phyloP scores from a whole-genome alignment of 169 alveolate genomes.

The Babesia divergens region DNA sequence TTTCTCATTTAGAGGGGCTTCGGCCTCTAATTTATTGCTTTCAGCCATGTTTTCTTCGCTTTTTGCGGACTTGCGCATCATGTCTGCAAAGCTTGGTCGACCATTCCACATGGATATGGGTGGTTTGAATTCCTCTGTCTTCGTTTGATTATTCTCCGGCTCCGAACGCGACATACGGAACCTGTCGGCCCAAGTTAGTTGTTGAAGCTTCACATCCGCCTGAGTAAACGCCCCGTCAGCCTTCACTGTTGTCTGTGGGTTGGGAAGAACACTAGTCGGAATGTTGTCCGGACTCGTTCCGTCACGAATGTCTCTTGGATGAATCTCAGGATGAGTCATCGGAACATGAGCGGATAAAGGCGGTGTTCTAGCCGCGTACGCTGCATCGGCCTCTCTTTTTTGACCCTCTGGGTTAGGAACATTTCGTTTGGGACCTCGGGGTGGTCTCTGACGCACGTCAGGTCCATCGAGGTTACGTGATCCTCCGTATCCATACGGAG shows the following conservation, averaged over 20 bases:
- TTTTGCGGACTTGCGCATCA: slow-evolving; percentile 3
- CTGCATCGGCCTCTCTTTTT: slow-evolving; percentile 4
- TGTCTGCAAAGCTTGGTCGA: slow-evolving; percentile 8
- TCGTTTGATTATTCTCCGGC: neutral
- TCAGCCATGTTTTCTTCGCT: neutral
- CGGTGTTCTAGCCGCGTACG: neutral
- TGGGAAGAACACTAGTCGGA: neutral
- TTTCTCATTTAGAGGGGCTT: slow-evolving; percentile 7
- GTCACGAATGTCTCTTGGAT: neutral
- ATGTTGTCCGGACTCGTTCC: neutral
- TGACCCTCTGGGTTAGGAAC: neutral
- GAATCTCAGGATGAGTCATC: neutral
- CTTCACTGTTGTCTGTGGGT: too few relatives aligned
- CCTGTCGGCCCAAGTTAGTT: slow-evolving; percentile 57
- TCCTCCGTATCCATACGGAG: slow-evolving; percentile 26
- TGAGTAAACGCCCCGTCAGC: neutral
- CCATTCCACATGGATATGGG: slow-evolving; percentile 8
- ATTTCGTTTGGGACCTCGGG: slow-evolving; percentile 2
- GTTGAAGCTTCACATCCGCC: neutral
- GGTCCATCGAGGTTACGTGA: neutral
- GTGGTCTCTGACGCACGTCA: neutral
- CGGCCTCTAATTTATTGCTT: neutral
- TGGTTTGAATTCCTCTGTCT: neutral
- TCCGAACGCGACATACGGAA: slow-evolving; percentile 1
- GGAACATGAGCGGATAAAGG: neutral